Conservation (phyloP, 73 alveolate species). For the Paramecium sexaurelia region DNA sequence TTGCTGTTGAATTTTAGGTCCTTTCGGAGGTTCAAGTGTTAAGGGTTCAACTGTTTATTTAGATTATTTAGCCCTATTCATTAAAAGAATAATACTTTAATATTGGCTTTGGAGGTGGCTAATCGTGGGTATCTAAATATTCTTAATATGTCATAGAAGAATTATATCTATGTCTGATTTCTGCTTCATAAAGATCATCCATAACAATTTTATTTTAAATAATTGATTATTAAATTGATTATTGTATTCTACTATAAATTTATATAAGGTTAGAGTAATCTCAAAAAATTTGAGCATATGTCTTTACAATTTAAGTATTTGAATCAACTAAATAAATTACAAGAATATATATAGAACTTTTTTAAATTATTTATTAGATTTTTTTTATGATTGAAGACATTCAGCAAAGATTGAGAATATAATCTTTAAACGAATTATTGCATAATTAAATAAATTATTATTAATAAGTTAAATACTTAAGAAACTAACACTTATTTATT, state of each 20-base stretch:
- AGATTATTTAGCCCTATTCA: constrained; percentile 1
- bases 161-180: background rate
- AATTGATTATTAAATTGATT: background rate
- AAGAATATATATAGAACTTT: too few species aligned
- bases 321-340: too few species aligned
- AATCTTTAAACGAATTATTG: too few species aligned
- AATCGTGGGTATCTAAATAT: constrained; percentile 29
- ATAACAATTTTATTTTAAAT: background rate
- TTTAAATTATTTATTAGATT: too few species aligned
- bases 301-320: too few species aligned
- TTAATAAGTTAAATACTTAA: too few species aligned
- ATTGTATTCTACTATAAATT: background rate
- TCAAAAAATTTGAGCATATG: background rate
- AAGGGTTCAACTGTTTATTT: background rate
- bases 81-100: background rate
- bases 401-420: too few species aligned
- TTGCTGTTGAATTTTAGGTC: background rate
- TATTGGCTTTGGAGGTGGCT: constrained; percentile 27
- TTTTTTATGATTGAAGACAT: too few species aligned
- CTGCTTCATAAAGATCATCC: constrained; percentile 16
- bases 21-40: constrained; percentile 46
- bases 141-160: constrained; percentile 20
- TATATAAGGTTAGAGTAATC: background rate
- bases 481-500: too few species aligned
- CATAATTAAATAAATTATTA: too few species aligned